Base-by-base conservation (phyloP, 495 filamentous ascomycete species). In the Delitschia confertaspora region DNA sequence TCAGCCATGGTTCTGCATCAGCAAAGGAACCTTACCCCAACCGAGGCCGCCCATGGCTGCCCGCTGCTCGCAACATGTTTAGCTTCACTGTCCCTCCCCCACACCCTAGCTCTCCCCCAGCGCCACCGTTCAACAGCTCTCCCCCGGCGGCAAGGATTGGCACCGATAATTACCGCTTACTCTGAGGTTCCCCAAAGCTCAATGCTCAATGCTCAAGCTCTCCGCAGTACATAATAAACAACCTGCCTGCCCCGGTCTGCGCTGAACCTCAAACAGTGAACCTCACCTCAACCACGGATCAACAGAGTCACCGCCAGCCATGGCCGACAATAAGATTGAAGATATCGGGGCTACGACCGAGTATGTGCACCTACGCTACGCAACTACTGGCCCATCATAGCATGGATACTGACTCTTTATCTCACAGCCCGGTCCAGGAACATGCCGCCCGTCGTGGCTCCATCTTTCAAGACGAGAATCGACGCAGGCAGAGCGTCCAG, bases 401-500 rank as follows among this genome's bases (percentile, higher is more conserved):
- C 7, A 29, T 29, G 7, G 26, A 29, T 13, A 29, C 7, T 13
- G 13, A 13, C 7, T 13, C 26, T 29, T 7, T 13, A 29, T 13
- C 26, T 29, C 7, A 29, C 7, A 20, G 35, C 4, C 35, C 8
- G 35, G 9, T 20, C 9, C 19, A 8, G 35, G 16, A 18, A 14
- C 35, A 5, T 20, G 5, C 16, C 23, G 42, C 19, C 22, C 33
- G 42, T 7, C 42, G 34, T 1, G 34, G 33, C 24, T 46, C 42
- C 42, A 46, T 37, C 33, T 46, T 46, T 13, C 7, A 7, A 13
- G 26, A 29, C 26, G 26, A 29, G 7, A 13, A 29, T 24, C 8
- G 20, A 17, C 45, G 36, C 36, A 32, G 37, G 17, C 6, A 31
- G 6, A 44, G 40, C 22, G 23, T 51, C 26, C 22, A 27, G 17